Percentiles rank a stretch among this genome's conserved stretches.
Evolutionary conservation across 495 filamentous ascomycete species (phyloP).

Genomic region (Polyplosphaeria fusca): DNA sequence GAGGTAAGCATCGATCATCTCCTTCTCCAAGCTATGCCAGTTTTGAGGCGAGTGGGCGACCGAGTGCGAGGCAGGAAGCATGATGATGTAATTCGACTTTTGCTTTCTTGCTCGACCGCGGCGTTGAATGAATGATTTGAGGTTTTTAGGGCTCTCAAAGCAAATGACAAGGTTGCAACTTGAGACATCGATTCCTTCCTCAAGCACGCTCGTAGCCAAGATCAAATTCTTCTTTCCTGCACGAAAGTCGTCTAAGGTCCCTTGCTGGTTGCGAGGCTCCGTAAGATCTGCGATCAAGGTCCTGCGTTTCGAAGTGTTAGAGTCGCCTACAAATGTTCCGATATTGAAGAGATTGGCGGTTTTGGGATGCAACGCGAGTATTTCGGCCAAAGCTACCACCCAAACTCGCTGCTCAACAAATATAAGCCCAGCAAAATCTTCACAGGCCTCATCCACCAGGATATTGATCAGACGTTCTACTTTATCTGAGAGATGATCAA

Average conservation of each 20-base stretch:
- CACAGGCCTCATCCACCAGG: conserved; percentile 46
- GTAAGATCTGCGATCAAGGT: conserved; percentile 60
- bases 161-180: conserved; percentile 86
- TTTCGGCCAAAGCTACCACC: conserved; percentile 62
- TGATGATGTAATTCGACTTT: conserved; percentile 67
- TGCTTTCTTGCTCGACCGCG: conserved; percentile 76
- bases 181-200: conserved; percentile 89
- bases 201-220: conserved; percentile 77
- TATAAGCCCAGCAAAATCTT: conserved; percentile 64
- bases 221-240: conserved; percentile 70
- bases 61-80: conserved; percentile 49
- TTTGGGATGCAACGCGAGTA: conserved; percentile 61
- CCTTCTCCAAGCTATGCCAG: conserved; percentile 64
- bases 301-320: conserved; percentile 48
- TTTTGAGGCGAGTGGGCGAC: conserved; percentile 27
- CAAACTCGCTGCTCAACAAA: conserved; percentile 74
- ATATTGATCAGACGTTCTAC: conserved; percentile 50
- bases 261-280: conserved; percentile 51
- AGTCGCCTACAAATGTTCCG: conserved; percentile 72
- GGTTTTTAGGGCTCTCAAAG: conserved; percentile 68
- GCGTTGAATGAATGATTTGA: conserved; percentile 87
- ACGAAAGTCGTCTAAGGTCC: conserved; percentile 67
- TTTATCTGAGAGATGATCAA: conserved; percentile 26
- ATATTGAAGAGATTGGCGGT: conserved; percentile 57
- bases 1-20: conserved; percentile 72